Percentiles rank a stretch among this genome's conserved stretches.
phyloP scores from a whole-genome alignment of 768 basidiomycete species.

The Russula vinacea region DNA sequence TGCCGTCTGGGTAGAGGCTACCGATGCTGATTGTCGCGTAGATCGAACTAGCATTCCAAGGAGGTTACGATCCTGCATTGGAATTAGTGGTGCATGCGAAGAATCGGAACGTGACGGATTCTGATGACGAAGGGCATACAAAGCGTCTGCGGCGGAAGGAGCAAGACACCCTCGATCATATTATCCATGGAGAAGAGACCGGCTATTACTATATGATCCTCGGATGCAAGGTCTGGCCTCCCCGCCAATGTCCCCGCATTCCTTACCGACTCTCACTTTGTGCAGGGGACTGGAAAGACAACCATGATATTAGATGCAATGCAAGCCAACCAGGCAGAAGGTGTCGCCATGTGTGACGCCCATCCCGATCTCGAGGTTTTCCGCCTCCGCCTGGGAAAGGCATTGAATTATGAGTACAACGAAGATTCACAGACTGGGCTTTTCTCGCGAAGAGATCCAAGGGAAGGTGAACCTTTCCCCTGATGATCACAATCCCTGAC shows the following conservation, averaged over 20 bases:
- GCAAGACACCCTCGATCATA: slow-evolving; percentile 71
- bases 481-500: slow-evolving; percentile 15
- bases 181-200: slow-evolving; percentile 68
- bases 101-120: slow-evolving; percentile 34
- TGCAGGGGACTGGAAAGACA: slow-evolving; percentile 74
- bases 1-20: not conserved
- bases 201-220: slow-evolving; percentile 76
- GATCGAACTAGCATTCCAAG: slow-evolving; percentile 75
- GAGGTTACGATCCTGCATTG: slow-evolving; percentile 81
- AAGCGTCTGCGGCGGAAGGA: slow-evolving; percentile 68
- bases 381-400: slow-evolving; percentile 78
- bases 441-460: slow-evolving; percentile 78
- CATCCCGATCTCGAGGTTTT: slow-evolving; percentile 88
- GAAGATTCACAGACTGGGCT: slow-evolving; percentile 78
- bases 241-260: slow-evolving; percentile 6
- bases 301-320: slow-evolving; percentile 84
- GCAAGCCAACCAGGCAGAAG: slow-evolving; percentile 65
- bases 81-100: slow-evolving; percentile 57
- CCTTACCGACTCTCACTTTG: slow-evolving; percentile 20
- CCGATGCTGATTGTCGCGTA: slow-evolving; percentile 32
- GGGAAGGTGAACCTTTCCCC: slow-evolving; percentile 53
- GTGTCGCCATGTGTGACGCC: slow-evolving; percentile 75
- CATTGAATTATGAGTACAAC: slow-evolving; percentile 81
- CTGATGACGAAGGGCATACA: slow-evolving; percentile 40
- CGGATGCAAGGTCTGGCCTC: slow-evolving; percentile 61